Evolutionary conservation across 2,329 filamentous ascomycete genomes (phyloP).

Genomic region (Colletotrichum eremochloae): DNA sequence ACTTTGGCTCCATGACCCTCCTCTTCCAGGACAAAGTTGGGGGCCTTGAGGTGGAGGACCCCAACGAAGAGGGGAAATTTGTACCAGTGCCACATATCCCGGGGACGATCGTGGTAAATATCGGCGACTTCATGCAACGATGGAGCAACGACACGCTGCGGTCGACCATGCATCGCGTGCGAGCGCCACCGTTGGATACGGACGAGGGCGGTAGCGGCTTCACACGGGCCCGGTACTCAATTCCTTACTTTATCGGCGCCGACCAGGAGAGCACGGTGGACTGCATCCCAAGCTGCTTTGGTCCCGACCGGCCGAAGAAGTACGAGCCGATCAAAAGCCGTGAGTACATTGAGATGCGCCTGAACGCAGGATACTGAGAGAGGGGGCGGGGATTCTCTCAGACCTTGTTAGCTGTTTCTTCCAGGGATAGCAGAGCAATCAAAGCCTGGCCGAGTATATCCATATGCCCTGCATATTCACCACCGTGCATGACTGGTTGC

Average conservation of each 20-base stretch:
- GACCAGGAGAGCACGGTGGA: conserved; percentile 64
- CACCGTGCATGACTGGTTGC: conserved; percentile 10
- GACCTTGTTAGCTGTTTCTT: neutral
- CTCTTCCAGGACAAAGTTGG: conserved; percentile 61
- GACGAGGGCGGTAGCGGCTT: conserved; percentile 51
- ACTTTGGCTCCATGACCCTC: conserved; percentile 59
- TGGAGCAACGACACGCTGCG: conserved; percentile 54
- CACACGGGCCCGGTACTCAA: conserved; percentile 68
- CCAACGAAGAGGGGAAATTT: conserved; percentile 51
- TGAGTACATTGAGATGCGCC: conserved; percentile 49
- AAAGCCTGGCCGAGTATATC: neutral
- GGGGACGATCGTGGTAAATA: conserved; percentile 55
- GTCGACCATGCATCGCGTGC: conserved; percentile 51
- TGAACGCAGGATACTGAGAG: conserved; percentile 44
- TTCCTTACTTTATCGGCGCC: conserved; percentile 70
- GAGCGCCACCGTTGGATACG: conserved; percentile 38
- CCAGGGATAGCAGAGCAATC: neutral
- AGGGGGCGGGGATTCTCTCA: neutral
- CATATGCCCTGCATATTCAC: neutral
- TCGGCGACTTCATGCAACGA: conserved; percentile 55
- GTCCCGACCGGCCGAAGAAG: conserved; percentile 58
- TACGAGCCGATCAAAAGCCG: conserved; percentile 58
- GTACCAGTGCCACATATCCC: conserved; percentile 47
- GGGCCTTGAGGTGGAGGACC: conserved; percentile 61
- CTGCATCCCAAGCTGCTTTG: conserved; percentile 62